Base-by-base conservation (phyloP, 306 rosid genomes). In the Cucurbita maxima region DNA sequence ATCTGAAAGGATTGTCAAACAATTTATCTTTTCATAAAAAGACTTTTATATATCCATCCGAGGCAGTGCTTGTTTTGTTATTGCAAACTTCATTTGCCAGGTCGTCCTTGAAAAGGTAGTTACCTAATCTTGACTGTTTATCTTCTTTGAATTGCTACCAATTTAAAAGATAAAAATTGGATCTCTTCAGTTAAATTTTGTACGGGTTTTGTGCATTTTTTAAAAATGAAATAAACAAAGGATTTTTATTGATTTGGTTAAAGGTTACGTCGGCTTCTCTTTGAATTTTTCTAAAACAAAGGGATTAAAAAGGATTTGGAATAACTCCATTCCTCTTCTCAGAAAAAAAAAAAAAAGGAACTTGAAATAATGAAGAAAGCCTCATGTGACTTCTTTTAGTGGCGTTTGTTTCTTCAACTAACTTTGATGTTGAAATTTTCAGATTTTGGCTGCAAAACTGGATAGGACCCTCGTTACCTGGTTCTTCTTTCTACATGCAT, bases 401-500 rank as follows among this genome's bases (percentile, higher is more conserved):
- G 45, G 18, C 45, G 1, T 54, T 16, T 72, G 50, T 82, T 77
- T 72, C 74, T 76, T 73, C 75, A 77, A 62, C 71, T 71, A 38
- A 63, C 74, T 30, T 58, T 56, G n/a, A 66, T 44, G 38, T 80
- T 57, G 72, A 74, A 64, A 70, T 76, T 70, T 80, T 69, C 95
- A 94, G 98, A 79, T 89, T 94, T 87, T 94, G 98, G 98, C 89
- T 94, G 68, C 99, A 94, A 81, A 94, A 94, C 80, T 94, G 99
- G 99, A 84, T 89, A 84, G 97, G 99, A 72, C 96, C 97, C 38
- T 91, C 97, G 55, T 79, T 94, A 61, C 83, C 89, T 57, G 87
- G 92, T 78, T 94, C 96, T 61, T 84, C 89, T 60, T 94, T 87
- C 84, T 87, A 85, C 82, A 82, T 94, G 87, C 95, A 90, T 74